Percentiles rank a stretch among this genome's conserved stretches.
phyloP scores from a whole-genome alignment of 306 rosid species.

The Dalbergia cultrata region DNA sequence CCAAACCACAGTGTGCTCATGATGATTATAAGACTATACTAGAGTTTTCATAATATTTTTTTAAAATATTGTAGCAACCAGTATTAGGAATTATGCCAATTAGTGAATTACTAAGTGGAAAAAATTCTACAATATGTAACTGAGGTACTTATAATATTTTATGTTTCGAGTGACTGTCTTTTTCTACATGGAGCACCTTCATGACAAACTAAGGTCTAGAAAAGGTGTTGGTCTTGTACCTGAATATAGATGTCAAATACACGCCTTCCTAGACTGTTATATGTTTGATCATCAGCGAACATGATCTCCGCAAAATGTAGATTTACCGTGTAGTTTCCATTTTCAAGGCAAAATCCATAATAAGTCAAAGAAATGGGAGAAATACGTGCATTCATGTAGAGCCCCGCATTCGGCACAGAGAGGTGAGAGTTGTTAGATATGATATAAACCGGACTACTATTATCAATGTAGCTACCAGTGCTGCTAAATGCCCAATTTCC shows the following conservation, averaged over 20 bases:
- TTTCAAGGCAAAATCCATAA: slow-evolving; percentile 61
- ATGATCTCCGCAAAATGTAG: slow-evolving; percentile 66
- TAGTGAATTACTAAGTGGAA: background rate
- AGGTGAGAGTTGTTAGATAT: slow-evolving; percentile 42
- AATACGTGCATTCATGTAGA: slow-evolving; percentile 70
- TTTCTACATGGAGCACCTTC: too few species aligned
- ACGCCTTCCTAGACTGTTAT: slow-evolving; percentile 58
- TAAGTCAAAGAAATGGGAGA: slow-evolving; percentile 76
- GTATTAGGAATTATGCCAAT: too few species aligned
- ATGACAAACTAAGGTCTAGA: too few species aligned
- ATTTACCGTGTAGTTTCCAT: slow-evolving; percentile 61
- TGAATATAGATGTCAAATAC: slow-evolving; percentile 64
- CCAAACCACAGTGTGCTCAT: background rate
- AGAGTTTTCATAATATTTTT: too few species aligned
- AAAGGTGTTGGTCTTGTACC: slow-evolving; percentile 41
- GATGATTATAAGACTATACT: background rate
- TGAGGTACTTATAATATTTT: background rate
- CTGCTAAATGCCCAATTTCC: slow-evolving; percentile 47
- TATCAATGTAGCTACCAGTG: slow-evolving; percentile 48
- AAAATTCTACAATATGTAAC: background rate
- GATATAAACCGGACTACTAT: background rate
- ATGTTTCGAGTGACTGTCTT: too few species aligned
- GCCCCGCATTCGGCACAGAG: slow-evolving; percentile 45
- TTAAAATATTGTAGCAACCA: too few species aligned
- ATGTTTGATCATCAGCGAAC: slow-evolving; percentile 44